phyloP scores from a whole-genome alignment of 352 stramenopile species.

The Aphanomyces invadans region DNA sequence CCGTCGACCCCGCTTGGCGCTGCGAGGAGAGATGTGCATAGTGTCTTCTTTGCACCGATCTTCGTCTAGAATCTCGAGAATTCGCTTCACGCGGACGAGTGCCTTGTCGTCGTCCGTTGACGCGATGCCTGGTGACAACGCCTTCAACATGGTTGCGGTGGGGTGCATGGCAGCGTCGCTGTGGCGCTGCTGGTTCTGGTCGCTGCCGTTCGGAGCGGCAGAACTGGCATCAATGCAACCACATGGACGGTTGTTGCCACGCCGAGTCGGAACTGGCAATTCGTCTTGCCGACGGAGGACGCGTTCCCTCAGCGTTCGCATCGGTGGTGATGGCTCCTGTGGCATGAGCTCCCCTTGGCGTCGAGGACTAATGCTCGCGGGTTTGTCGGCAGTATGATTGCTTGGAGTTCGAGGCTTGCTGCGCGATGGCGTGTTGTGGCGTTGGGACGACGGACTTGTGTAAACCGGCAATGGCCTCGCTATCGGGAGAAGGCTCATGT shows the following conservation, averaged over 20 bases:
- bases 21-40: slow-evolving; percentile 18
- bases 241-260: not conserved
- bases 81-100: slow-evolving; percentile 36
- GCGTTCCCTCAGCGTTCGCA: slow-evolving; percentile 10
- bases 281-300: slow-evolving; percentile 16
- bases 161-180: not conserved
- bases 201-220: not conserved
- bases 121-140: too few relatives aligned
- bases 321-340: slow-evolving; percentile 4
- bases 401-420: slow-evolving; percentile 57
- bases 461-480: slow-evolving; percentile 53
- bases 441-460: slow-evolving; percentile 29
- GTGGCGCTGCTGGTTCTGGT: not conserved
- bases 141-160: too few relatives aligned
- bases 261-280: not conserved
- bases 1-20: slow-evolving; percentile 1
- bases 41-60: slow-evolving; percentile 32
- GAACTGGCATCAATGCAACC: slow-evolving; percentile 3
- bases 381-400: slow-evolving; percentile 47
- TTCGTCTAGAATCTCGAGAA: slow-evolving; percentile 70
- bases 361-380: slow-evolving; percentile 61
- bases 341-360: slow-evolving; percentile 33
- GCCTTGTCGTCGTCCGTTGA: not conserved
- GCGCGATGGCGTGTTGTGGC: slow-evolving; percentile 38
- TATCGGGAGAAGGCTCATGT: slow-evolving; percentile 74